Evolutionary conservation across 2,329 filamentous ascomycete genomes (phyloP).

Genomic region (Fulvia fulva): DNA sequence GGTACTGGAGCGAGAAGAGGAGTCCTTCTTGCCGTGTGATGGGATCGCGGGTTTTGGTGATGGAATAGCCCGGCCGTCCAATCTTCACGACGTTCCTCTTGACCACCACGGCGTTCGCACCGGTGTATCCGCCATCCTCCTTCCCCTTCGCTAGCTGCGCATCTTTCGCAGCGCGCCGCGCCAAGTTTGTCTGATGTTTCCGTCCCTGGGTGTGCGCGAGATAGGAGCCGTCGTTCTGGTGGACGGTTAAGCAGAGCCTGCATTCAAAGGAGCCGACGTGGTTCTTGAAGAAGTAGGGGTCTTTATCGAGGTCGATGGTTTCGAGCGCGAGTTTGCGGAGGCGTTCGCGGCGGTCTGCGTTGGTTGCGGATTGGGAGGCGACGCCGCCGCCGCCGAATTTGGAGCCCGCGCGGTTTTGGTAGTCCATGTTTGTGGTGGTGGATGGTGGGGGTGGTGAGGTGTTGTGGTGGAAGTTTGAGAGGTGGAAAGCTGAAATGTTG

Average conservation of each 20-base stretch:
- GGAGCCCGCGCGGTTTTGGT: slow-evolving; percentile 86
- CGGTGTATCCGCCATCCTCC: slow-evolving; percentile 59
- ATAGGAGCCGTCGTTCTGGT: slow-evolving; percentile 98
- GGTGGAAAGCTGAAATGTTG: background rate
- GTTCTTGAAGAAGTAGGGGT: slow-evolving; percentile 99
- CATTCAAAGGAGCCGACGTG: slow-evolving; percentile 98
- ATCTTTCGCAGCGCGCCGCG: slow-evolving; percentile 90
- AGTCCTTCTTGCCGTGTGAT: slow-evolving; percentile 83
- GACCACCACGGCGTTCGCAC: slow-evolving; percentile 67
- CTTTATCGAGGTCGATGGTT: slow-evolving; percentile 98
- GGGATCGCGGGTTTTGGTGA: slow-evolving; percentile 90
- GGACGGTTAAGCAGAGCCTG: slow-evolving; percentile 90
- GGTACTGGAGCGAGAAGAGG: slow-evolving; percentile 94
- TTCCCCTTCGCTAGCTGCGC: slow-evolving; percentile 75
- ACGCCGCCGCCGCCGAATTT: slow-evolving; percentile 98
- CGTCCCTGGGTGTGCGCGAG: slow-evolving; percentile 97
- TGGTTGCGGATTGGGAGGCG: slow-evolving; percentile 86
- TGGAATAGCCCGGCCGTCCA: slow-evolving; percentile 92
- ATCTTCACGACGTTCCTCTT: slow-evolving; percentile 89
- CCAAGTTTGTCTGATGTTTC: slow-evolving; percentile 98
- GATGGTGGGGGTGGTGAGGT: background rate
- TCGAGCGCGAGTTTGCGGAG: slow-evolving; percentile 97
- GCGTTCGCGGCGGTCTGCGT: slow-evolving; percentile 94
- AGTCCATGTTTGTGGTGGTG: slow-evolving; percentile 28
- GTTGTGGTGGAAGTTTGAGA: background rate